Evolutionary conservation across 164 flowering plant species (phyloP).

Genomic region (Aristolochia contorta): DNA sequence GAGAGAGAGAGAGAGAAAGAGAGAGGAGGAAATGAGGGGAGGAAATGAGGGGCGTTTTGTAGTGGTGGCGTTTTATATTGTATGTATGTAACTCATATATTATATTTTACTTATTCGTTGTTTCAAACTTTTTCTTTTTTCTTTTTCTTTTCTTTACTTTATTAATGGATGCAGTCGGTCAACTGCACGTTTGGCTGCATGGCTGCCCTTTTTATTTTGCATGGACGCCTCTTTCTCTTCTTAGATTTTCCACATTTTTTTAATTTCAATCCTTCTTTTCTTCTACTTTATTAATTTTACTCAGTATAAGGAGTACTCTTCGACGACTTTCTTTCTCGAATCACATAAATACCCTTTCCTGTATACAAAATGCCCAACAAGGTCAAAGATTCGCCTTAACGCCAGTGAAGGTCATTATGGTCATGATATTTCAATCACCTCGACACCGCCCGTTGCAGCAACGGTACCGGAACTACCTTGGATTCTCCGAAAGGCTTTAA

Average conservation of each 20-base stretch:
- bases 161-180: constrained; percentile 4
- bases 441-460: too few relatives aligned
- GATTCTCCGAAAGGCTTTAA: neutral
- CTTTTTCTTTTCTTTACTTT: neutral
- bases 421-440: too few relatives aligned
- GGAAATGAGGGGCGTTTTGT: neutral
- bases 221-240: neutral
- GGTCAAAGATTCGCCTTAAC: too few relatives aligned
- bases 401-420: too few relatives aligned
- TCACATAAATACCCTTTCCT: neutral
- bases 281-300: neutral
- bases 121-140: neutral
- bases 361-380: too few relatives aligned
- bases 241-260: neutral
- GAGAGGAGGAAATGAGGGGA: neutral
- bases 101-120: neutral
- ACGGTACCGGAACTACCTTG: neutral
- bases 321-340: neutral
- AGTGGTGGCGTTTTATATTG: neutral
- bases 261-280: neutral
- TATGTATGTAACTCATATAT: neutral
- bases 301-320: too few relatives aligned
- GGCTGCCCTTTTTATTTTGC: constrained; percentile 1
- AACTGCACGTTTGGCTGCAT: constrained; percentile 11
- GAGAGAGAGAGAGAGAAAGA: too few relatives aligned